A percentile compares a stretch with the other conserved stretches of the same genome.
Evolutionary conservation across 768 basidiomycete genomes (phyloP).

Genomic region (Heimioporus sp.): DNA sequence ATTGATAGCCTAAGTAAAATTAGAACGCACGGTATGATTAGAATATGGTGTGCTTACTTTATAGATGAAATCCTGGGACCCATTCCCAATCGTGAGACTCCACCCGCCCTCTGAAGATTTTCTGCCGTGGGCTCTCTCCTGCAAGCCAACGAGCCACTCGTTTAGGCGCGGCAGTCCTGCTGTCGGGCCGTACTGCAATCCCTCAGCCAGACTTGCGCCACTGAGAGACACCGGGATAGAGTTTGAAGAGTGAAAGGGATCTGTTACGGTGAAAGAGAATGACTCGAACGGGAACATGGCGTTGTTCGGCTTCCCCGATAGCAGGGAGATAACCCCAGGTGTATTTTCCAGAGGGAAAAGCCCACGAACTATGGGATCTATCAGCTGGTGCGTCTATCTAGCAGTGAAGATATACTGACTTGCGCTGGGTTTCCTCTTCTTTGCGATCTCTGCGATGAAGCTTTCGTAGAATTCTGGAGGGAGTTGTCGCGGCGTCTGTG

Average conservation of each 20-base stretch:
- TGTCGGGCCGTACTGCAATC: slow-evolving; percentile 80
- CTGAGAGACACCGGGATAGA: slow-evolving; percentile 53
- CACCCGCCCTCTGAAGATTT: slow-evolving; percentile 57
- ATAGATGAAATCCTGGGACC: slow-evolving; percentile 86
- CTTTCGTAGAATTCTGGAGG: slow-evolving; percentile 52
- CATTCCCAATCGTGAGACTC: slow-evolving; percentile 74
- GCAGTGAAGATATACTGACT: slow-evolving; percentile 39
- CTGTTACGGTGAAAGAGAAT: slow-evolving; percentile 61
- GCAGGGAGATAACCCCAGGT: slow-evolving; percentile 76
- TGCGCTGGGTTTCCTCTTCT: slow-evolving; percentile 53
- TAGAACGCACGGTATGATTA: slow-evolving; percentile 3
- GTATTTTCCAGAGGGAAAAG: slow-evolving; percentile 77
- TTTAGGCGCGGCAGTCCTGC: slow-evolving; percentile 62
- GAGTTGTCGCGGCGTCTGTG: slow-evolving; percentile 26
- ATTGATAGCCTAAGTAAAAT: slow-evolving; percentile 54
- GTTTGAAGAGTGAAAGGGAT: slow-evolving; percentile 43
- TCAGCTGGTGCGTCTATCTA: background rate
- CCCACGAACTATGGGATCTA: slow-evolving; percentile 48
- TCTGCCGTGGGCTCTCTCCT: slow-evolving; percentile 67
- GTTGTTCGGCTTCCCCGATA: slow-evolving; percentile 91
- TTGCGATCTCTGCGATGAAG: slow-evolving; percentile 64
- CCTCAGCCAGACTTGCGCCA: slow-evolving; percentile 57
- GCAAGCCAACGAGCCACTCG: slow-evolving; percentile 70
- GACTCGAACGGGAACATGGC: slow-evolving; percentile 90
- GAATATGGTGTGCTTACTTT: slow-evolving; percentile 51